Evolutionary conservation across 2,329 filamentous ascomycete genomes (phyloP), one percentile per base, ranked within the genome.

Genomic region (Paraphaeosphaeria minitans): DNA sequence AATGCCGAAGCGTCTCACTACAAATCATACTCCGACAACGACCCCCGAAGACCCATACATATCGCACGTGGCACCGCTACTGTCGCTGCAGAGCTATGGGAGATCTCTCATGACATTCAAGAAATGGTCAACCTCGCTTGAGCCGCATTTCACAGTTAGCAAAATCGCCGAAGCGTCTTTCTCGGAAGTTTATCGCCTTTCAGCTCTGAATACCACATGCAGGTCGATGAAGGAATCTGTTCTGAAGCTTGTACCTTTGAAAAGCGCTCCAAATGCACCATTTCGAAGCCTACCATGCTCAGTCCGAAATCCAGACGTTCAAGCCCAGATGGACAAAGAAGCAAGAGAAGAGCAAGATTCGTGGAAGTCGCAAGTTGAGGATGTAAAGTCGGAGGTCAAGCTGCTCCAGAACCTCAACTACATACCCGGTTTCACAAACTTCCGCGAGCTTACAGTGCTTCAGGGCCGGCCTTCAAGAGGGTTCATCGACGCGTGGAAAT

Each of bases 141-240:
- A 76, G 14, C 68, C 72, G 6, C 73, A 79, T 57, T 83, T 84
- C 62, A 69, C 79, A 39, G 79, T 89, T 42, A 77, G 79, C 9
- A 89, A 89, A 65, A 83, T 89, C 37, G 86, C 86, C 9, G 87
- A 89, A 71, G 87, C 87, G 1, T 87, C 86, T 0, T 89, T 87
- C 67, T 85, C 85, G 55, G 86, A 89, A 67, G 87, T 89, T 3
- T 89, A 88, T 70, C 84, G 86, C 13, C 75, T 88, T 59, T 80
- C 78, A 8, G 70, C 79, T 2, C 69, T 71, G 42, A 62, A 59
- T 24, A 56, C 65, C 43, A 57, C 65, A 6, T 58, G 62, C 4
- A 68, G 66, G 14, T 65, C 71, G 16, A 67, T 68, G 22, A 74
- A 80, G 52, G 80, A 81, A 61, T 79, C 77, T 2, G 81, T 84